Evolutionary conservation across 352 stramenopile species (phyloP), one percentile per base, ranked within the genome.

Genomic region (Pythium sp.): DNA sequence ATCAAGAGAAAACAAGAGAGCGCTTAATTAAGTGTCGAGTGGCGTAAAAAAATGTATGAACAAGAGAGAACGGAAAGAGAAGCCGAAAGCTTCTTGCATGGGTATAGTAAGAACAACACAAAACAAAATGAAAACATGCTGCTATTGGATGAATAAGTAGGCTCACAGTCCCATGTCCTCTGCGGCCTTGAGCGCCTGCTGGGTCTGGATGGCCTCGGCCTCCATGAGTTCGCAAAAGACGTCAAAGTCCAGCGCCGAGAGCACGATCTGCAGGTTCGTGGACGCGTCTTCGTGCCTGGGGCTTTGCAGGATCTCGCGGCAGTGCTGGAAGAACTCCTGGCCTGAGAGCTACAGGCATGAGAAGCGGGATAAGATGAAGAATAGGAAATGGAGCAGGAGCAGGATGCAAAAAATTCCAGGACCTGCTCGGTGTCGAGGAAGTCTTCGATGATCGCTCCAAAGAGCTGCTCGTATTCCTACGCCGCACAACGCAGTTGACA

Each of bases 141-240:
- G 24, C 24, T 26, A 26, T 26, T 26, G 24, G 24, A 26, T 26
- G 24, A 26, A 26, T 26, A 26, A 26, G 24, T 26, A 26, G 24
- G 24, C 24, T 26, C 64, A 89, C 14, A 90, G 69, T 0, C 78
- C 79, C 81, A 88, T 90, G 32, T 88, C 80, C 41, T 84, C 73
- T 1, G 81, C 84, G 28, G 71, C 78, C 65, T 86, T 80, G 14
- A 82, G 62, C 18, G 79, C 81, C 2, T 68, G 63, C n/a, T 87
- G 79, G 18, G 76, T 85, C 53, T 83, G 62, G 36, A 78, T 72
- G 9, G 78, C 79, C 34, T 90, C 78, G 0, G 68, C 59, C 20
- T 68, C 70, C 81, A 91, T 89, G 57, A 87, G 73, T 20, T 74
- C 51, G 38, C 81, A 89, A 56, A 91, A 91, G 3, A 59, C 63